These are phyloP conservation scores for Cupressus sempervirens DNA, from an alignment of 75 land plant genomes.

Conservation along the genomic window DNA sequence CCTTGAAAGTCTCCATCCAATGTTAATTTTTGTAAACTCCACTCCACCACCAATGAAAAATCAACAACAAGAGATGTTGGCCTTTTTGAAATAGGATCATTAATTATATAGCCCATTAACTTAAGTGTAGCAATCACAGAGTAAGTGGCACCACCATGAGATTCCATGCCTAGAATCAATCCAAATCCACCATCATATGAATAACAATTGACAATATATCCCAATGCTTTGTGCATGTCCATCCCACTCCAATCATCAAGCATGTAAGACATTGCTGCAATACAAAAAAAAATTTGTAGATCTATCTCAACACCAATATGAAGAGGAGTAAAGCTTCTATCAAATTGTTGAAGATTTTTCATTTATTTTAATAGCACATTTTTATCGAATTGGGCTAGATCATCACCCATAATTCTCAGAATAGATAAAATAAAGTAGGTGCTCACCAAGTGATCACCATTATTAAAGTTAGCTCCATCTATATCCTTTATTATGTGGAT, in stretches of 20 bases:
- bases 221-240: no score
- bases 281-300: no score
- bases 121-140: slow-evolving; percentile 86
- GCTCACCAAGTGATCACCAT: slow-evolving; percentile 78
- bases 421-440: slow-evolving; percentile 87
- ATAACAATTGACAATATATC: no score
- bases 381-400: slow-evolving; percentile 43
- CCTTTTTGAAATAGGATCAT: slow-evolving; percentile 25
- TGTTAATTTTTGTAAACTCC: slow-evolving; percentile 88
- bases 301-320: no score
- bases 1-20: no score
- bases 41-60: slow-evolving; percentile 48
- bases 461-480: slow-evolving; percentile 28
- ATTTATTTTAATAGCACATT: slow-evolving; percentile 54
- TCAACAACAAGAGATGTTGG: slow-evolving; percentile 33
- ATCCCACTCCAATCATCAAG: no score
- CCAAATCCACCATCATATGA: no score
- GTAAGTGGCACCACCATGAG: slow-evolving; percentile 95
- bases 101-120: slow-evolving; percentile 66
- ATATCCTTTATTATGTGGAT: slow-evolving; percentile 29
- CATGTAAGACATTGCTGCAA: no score
- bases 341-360: slow-evolving; percentile 76
- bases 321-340: no score
- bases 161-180: no score
- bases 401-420: slow-evolving; percentile 69